Base-by-base conservation (phyloP, 169 alveolate species). In the Cryptosporidium xiaoi region DNA sequence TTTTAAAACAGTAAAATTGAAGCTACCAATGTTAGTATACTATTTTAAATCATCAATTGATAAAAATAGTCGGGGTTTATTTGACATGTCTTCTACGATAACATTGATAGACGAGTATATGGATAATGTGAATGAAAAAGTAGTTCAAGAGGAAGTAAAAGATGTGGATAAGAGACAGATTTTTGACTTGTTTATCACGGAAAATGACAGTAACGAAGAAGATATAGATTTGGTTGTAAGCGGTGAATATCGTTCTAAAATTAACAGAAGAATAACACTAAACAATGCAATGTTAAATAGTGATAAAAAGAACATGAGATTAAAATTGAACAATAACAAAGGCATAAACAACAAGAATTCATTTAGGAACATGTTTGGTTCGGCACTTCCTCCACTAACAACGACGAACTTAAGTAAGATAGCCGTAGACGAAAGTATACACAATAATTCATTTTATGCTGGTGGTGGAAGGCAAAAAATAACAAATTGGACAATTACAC, bases 401-500 rank as follows among this genome's bases (percentile, higher is more conserved):
- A 71, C 84, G 31, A 51, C 20, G 12, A 69, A 69, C 33, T 51
- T 69, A 20, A 69, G 34, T 27, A 69, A 69, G 31, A 69, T 69
- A 24, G 65, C 24, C 4, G 55, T 51, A 2, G 55, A 69, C 15
- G 58, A 69, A 6, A 51, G 36, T 31, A 15, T 51, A 15, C 15
- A 20, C 6, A 44, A 58, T 55, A 34, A 36, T 16, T 20, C 51
- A 16, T 31, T 24, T 36, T 16, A 40, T 20, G n/a, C 44, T 24
- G 31, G 44, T 13, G 44, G 65, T 44, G 64, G 62, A 2, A 77
- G 16, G 10, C 85, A 56, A 20, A 77, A 62, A 29, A 62, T 58
- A 60, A 20, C 85, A 5, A 77, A 77, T 3, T 77, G 85, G 85
- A 77, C 85, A 10, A 55, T 77, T 20, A 77, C 85, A 31, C 85